Evolutionary conservation across 2,329 filamentous ascomycete species (phyloP), one percentile per base, ranked within the genome.

Genomic region (Colletotrichum spaethianum): DNA sequence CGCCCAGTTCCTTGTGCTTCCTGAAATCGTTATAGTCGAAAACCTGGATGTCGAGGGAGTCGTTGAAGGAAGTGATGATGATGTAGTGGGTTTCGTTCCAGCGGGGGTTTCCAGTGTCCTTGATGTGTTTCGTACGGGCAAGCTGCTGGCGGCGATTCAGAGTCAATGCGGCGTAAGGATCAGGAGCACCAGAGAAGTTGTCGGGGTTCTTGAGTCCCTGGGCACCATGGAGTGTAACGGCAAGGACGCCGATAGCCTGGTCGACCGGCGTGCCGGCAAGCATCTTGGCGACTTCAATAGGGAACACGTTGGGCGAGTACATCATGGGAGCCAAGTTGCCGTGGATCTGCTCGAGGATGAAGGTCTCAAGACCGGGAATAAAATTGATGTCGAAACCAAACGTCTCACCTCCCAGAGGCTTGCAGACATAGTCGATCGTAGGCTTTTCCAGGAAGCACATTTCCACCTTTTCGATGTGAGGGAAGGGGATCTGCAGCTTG

Each of bases 311-410:
- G 11, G 96, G 96, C 46, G 91, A 92, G 80, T 99, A 99, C 94
- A 99, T 98, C 93, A 99, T 98, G 0, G 96, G 97, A 2, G 91
- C 93, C 61, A 99, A 85, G 79, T 96, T 98, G 74, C 93, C 93
- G 82, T 99, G 97, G 64, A 99, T 97, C 84, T 97, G 94, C 77
- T 99, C 96, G 80, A 94, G 91, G 77, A 99, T 99, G 83, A 99
- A 99, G 68, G 82, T 89, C 82, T 98, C 95, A 31, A 99, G 88
- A 76, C 96, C 96, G 23, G 96, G 96, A 76, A 99, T 97, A 83
- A 99, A 98, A 85, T 98, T 98, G 87, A 99, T 98, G 79, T 99
- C 96, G 80, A 99, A 98, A 48, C 96, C 96, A 75, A 99, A 94
- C 3, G 90, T 95, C 73, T 99, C 96, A 73, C 97, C 97, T 76